Conservation (phyloP, 495 filamentous ascomycete genomes). For the Gamarada debralockiae region DNA sequence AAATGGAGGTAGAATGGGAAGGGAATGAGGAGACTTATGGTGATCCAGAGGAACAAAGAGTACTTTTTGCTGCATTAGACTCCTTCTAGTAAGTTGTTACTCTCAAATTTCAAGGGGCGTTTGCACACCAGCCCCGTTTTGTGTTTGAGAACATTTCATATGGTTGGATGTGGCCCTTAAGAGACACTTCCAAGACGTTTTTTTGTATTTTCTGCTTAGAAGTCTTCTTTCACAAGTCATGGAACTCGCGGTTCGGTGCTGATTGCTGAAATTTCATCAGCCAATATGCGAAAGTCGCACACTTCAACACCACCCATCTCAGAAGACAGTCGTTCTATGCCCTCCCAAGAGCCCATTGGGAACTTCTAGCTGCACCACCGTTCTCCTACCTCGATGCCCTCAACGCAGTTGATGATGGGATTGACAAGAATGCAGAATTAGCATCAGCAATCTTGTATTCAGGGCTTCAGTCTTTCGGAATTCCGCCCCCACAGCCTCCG, state of each 20-base stretch:
- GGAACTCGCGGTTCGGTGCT: no score
- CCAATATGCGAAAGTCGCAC: constrained; percentile 78
- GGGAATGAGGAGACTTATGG: constrained; percentile 35
- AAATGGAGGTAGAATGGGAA: constrained; percentile 14
- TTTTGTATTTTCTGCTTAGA: background rate
- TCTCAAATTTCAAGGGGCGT: no score
- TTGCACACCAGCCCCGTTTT: no score
- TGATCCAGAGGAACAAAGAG: constrained; percentile 70
- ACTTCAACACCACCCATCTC: constrained; percentile 83
- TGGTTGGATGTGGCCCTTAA: no score
- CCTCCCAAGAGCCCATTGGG: constrained; percentile 77
- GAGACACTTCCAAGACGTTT: background rate
- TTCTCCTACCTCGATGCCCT: constrained; percentile 79
- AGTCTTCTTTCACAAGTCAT: no score
- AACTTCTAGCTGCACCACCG: constrained; percentile 71
- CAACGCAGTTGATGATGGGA: constrained; percentile 75
- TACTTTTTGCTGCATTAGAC: constrained; percentile 74
- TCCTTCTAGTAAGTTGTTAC: constrained; percentile 71
- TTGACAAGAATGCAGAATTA: constrained; percentile 83
- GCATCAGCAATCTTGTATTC: constrained; percentile 67
- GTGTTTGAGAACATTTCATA: no score
- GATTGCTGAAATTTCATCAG: constrained; percentile 41
- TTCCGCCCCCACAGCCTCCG: constrained; percentile 31
- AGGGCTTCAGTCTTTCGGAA: constrained; percentile 62
- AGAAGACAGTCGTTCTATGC: constrained; percentile 89